phyloP scores from a whole-genome alignment of 1,284 basidiomycete genomes.

The Pascua sp. region DNA sequence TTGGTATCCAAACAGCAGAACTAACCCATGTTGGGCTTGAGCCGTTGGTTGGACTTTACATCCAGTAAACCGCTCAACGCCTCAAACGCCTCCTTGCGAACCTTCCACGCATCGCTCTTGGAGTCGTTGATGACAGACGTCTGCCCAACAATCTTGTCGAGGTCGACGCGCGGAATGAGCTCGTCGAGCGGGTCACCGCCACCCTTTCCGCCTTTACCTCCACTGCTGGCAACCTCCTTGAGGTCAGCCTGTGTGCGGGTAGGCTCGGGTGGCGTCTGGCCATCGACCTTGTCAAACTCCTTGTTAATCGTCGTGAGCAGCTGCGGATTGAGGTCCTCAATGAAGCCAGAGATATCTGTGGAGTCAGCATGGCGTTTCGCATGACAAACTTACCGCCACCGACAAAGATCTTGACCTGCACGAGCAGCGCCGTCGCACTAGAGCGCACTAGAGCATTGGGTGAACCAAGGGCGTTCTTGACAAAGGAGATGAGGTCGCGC shows the following conservation, averaged over 20 bases:
- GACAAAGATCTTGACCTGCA: constrained; percentile 87
- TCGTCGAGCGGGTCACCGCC: constrained; percentile 78
- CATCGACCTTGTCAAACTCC: constrained; percentile 94
- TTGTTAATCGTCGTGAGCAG: constrained; percentile 82
- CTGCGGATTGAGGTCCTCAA: constrained; percentile 93
- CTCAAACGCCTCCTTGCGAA: constrained; percentile 92
- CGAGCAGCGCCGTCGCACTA: constrained; percentile 89
- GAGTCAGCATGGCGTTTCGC: neutral
- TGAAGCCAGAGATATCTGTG: constrained; percentile 79
- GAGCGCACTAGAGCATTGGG: constrained; percentile 92
- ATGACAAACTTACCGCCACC: constrained; percentile 65
- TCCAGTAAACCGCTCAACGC: constrained; percentile 77
- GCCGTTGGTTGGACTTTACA: constrained; percentile 82
- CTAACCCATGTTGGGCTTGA: constrained; percentile 86
- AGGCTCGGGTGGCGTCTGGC: constrained; percentile 73
- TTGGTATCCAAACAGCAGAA: constrained; percentile 9
- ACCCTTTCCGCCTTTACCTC: constrained; percentile 51
- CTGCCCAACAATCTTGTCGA: constrained; percentile 82
- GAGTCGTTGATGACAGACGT: constrained; percentile 76
- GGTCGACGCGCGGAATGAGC: constrained; percentile 88
- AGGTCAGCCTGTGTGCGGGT: constrained; percentile 72
- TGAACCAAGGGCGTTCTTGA: constrained; percentile 83
- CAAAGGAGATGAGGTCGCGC: constrained; percentile 80
- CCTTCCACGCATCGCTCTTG: constrained; percentile 94
- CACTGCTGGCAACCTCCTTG: constrained; percentile 53